Base-by-base conservation (phyloP, 352 stramenopile genomes). In the Globisporangium paddicum region DNA sequence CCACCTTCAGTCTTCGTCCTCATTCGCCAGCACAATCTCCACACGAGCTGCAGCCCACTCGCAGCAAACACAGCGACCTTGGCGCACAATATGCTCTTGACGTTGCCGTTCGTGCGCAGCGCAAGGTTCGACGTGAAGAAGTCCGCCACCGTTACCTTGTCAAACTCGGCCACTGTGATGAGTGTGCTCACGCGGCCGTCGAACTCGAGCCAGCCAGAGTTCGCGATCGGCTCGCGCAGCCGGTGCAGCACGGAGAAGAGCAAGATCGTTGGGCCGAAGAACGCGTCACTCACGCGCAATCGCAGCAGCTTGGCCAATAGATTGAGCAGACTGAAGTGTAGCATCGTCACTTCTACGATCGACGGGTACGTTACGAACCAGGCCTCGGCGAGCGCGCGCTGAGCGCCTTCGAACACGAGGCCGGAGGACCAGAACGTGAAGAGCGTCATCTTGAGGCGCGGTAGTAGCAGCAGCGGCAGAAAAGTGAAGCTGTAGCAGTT, bases 361-460 rank as follows among this genome's bases (percentile, higher is more conserved):
- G 58, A 55, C 0, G 70, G 67, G 34, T 78, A 78, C 26, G 72
- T 65, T n/a, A 64, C 51, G 46, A 71, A 73, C 71, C 71, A 75
- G 14, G 67, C 53, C 11, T 69, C 46, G 3, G 21, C 23, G 1
- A 75, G 44, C 5, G 50, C 58, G 13, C 37, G 28, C 38, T 75
- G 67, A 0, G 51, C 10, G 18, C 65, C 71, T 51, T 75, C 67
- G 40, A 73, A 69, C 6, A 45, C 18, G 34, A 58, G 64, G 0
- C 61, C 67, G 5, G 64, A 21, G 1, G 67, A 59, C 41, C 58
- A 76, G 48, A 79, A 75, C 16, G 65, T 62, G 5, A 58, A 61
- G 13, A 79, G 42, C 9, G 51, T 62, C 5, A 49, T 53, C 30
- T 63, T 64, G 7, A 75, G 50, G 0, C 58, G 55, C 10, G 60